These are phyloP conservation scores for Acanthamoeba sp. DNA, from an alignment of 208 protist species.

Conservation along the genomic window DNA sequence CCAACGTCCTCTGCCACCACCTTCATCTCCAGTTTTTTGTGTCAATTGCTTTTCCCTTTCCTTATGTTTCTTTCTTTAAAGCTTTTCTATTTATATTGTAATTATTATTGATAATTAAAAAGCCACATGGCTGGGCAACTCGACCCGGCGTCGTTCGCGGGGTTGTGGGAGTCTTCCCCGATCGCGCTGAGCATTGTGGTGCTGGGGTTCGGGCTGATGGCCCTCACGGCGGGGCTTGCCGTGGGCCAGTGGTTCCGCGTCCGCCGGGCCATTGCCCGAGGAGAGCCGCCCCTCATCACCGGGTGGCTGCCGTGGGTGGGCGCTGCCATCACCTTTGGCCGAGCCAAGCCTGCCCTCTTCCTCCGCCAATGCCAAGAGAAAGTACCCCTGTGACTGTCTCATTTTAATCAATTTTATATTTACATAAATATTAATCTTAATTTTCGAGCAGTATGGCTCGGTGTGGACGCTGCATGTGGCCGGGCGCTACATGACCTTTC, in stretches of 20 bases:
- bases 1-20: background rate
- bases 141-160: background rate
- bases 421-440: background rate
- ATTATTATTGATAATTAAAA: background rate
- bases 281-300: slow-evolving; percentile 45
- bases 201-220: background rate
- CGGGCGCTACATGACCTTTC: slow-evolving; percentile 55
- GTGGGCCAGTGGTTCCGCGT: background rate
- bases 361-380: slow-evolving; percentile 8
- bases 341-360: slow-evolving; percentile 49
- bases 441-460: background rate
- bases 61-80: background rate
- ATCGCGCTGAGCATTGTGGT: slow-evolving; percentile 10
- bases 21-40: background rate
- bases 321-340: slow-evolving; percentile 42
- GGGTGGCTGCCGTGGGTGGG: slow-evolving; percentile 39
- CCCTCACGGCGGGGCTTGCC: background rate
- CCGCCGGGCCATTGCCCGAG: background rate
- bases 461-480: slow-evolving; percentile 63
- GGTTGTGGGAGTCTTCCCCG: background rate
- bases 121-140: background rate
- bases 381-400: background rate
- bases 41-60: background rate
- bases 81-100: background rate
- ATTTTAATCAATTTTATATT: slow-evolving; percentile 26